Base-by-base conservation (phyloP, 129 eudicot genomes). In the Mikania micrantha region DNA sequence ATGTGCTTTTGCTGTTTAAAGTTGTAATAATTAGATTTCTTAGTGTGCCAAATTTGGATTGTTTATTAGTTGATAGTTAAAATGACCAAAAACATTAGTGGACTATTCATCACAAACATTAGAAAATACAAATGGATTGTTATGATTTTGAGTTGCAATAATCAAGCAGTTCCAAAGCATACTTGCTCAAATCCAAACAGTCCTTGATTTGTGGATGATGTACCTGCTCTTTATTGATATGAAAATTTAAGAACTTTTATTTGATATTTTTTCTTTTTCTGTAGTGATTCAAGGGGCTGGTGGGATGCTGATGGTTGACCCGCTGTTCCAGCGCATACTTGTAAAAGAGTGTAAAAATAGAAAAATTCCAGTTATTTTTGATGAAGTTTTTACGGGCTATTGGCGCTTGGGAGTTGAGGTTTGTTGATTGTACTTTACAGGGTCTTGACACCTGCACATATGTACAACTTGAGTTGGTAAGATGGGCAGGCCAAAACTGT, bases 321-420 rank as follows among this genome's bases (percentile, higher is more conserved):
- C 99, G 16, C 84, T 93, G 17, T 93, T 89, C 69, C 96, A 93
- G 69, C 85, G 99, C 20, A 20, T 79, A 45, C 95, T 93, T 71
- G 99, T 89, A 24, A 81, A 38, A 69, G 90, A 93, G 78, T 93
- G 99, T 78, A 73, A 60, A 71, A 66, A 27, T 39, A 84, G 79
- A 28, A 89, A 82, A 66, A 85, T 93, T 81, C 95, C 99, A 0
- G 96, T 93, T 35, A 93, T 93, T 34, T 93, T 93, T 78, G 99
- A 93, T 83, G 96, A 93, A 67, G 96, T 93, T 67, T 80, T 93
- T 76, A 93, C 99, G 0, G 95, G 99, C 75, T 93, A 86, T 63
- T 93, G 99, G 99, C 99, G 99, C 66, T 84, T 89, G 41, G 99
- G 99, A 60, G 90, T 74, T 27, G 93, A 89, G 99, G 99, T 93